Percentiles rank a stretch among this genome's conserved stretches.
phyloP scores from a whole-genome alignment of 768 basidiomycete species.

The Boletus eberwhitei region DNA sequence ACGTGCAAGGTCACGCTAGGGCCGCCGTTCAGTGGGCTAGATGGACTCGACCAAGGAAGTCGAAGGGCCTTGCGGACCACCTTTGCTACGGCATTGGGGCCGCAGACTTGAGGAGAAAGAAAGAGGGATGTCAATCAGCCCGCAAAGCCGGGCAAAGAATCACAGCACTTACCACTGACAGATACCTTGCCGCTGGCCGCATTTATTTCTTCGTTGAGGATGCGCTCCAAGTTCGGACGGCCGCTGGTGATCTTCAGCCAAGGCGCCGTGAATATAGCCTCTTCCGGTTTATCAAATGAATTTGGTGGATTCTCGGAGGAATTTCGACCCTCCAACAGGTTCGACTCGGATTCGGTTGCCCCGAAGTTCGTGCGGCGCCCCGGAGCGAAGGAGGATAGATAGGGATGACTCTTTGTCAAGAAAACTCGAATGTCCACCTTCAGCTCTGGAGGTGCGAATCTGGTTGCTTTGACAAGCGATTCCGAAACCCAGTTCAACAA shows the following conservation, averaged over 20 bases:
- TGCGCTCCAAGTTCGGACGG: constrained; percentile 37
- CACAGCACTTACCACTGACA: constrained; percentile 39
- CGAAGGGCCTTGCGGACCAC: constrained; percentile 37
- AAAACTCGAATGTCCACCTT: constrained; percentile 19
- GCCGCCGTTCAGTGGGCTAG: constrained; percentile 28
- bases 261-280: neutral
- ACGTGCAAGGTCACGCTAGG: constrained; percentile 33
- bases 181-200: constrained; percentile 34
- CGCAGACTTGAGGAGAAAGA: constrained; percentile 29
- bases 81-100: constrained; percentile 35
- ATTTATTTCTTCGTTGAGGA: constrained; percentile 37
- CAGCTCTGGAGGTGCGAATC: constrained; percentile 13
- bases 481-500: constrained; percentile 12
- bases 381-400: neutral
- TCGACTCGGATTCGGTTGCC: neutral
- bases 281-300: neutral
- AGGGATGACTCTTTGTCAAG: constrained; percentile 1
- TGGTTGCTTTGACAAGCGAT: constrained; percentile 12
- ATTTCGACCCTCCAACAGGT: neutral
- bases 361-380: constrained; percentile 3
- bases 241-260: constrained; percentile 32
- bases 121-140: neutral
- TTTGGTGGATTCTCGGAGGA: neutral
- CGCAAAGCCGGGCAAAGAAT: neutral
- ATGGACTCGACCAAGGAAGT: constrained; percentile 26